Evolutionary conservation across 2,329 filamentous ascomycete genomes (phyloP).

Genomic region (Alternaria sp.): DNA sequence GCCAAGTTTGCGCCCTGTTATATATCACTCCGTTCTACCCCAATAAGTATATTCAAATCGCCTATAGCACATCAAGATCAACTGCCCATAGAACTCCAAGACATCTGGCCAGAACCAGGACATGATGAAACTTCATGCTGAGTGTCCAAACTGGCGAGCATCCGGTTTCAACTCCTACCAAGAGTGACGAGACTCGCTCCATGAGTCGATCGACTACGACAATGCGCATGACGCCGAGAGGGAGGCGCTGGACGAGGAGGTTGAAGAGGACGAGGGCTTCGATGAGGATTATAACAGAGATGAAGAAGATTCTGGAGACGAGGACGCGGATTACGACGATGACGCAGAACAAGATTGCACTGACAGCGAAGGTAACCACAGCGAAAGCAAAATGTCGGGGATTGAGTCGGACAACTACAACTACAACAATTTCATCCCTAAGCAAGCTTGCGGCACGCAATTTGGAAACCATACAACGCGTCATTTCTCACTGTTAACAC

Average conservation of each 20-base stretch:
- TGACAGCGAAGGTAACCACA: too few relatives aligned
- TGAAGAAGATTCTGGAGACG: background rate
- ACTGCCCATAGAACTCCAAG: background rate
- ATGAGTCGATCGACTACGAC: background rate
- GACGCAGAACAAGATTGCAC: background rate
- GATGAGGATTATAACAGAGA: background rate
- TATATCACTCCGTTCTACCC: too few relatives aligned
- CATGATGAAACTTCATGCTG: background rate
- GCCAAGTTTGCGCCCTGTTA: too few relatives aligned
- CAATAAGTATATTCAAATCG: too few relatives aligned
- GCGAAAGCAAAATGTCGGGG: too few relatives aligned
- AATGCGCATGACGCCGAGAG: background rate
- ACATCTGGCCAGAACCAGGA: background rate
- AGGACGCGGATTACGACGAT: background rate
- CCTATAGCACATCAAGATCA: too few relatives aligned
- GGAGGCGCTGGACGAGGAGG: background rate
- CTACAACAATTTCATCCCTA: too few relatives aligned
- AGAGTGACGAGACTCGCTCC: background rate
- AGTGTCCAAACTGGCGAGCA: background rate
- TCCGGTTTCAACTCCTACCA: background rate
- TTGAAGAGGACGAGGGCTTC: background rate
- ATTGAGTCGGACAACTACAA: too few relatives aligned
- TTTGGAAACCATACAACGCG: too few relatives aligned
- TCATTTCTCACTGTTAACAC: too few relatives aligned
- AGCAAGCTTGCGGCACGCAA: too few relatives aligned